Evolutionary conservation across 75 land plant genomes (phyloP).

Genomic region (Azolla pinnata): DNA sequence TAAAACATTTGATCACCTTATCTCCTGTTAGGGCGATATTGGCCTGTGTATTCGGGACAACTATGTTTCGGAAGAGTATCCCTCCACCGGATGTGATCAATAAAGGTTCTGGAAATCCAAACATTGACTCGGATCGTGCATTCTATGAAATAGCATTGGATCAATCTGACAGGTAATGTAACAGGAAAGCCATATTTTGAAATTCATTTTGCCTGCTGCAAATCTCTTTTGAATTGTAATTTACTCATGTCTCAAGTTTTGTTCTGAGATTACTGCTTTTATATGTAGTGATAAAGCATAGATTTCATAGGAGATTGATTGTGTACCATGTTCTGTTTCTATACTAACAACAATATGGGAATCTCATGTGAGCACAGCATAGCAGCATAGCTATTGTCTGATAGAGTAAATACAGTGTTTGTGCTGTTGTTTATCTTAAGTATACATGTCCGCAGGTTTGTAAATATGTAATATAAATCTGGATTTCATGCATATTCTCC

Average conservation of each 20-base stretch:
- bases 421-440: too few relatives aligned
- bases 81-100: conserved; percentile 4
- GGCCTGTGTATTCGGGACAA: conserved; percentile 95
- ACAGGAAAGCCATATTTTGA: background rate
- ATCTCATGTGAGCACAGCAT: too few relatives aligned
- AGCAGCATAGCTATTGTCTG: too few relatives aligned
- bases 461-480: too few relatives aligned
- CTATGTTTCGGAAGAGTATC: conserved; percentile 33
- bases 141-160: conserved; percentile 97
- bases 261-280: background rate
- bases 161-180: conserved; percentile 78
- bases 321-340: too few relatives aligned
- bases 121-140: conserved; percentile 58
- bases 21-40: conserved; percentile 92
- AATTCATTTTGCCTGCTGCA: too few relatives aligned
- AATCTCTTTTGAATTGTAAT: too few relatives aligned
- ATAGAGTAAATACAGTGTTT: too few relatives aligned
- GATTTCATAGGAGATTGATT: background rate
- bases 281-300: background rate
- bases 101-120: background rate
- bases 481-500: too few relatives aligned
- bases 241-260: too few relatives aligned
- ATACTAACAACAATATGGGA: too few relatives aligned
- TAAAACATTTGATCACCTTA: conserved; percentile 78
- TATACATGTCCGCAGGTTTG: too few relatives aligned